Evolutionary conservation across 768 basidiomycete species (phyloP).

Genomic region (Mycena belliarum): DNA sequence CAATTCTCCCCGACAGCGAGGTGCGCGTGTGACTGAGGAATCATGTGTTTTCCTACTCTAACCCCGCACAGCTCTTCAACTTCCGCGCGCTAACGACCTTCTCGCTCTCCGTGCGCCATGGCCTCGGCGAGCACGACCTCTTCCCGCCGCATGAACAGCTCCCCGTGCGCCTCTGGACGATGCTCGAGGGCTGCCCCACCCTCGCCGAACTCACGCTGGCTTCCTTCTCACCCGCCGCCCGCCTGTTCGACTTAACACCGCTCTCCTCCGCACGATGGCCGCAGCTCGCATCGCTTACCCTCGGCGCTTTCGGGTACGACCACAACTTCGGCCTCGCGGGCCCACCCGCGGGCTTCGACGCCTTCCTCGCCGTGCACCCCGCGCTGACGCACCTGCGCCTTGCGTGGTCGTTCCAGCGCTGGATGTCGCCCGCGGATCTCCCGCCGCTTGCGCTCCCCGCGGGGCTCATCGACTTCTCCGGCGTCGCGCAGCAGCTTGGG

Average conservation of each 20-base stretch:
- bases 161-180: slow-evolving; percentile 46
- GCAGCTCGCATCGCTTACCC: slow-evolving; percentile 42
- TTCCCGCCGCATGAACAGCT: slow-evolving; percentile 42
- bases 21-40: too few species aligned
- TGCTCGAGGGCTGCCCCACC: slow-evolving; percentile 47
- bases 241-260: slow-evolving; percentile 44
- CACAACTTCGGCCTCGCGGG: slow-evolving; percentile 42
- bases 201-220: slow-evolving; percentile 52
- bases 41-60: too few species aligned
- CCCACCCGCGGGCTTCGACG: slow-evolving; percentile 30
- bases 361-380: slow-evolving; percentile 41
- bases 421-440: slow-evolving; percentile 46
- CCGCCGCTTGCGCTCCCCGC: slow-evolving; percentile 38
- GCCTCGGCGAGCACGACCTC: slow-evolving; percentile 41
- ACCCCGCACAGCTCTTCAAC: slow-evolving; percentile 35
- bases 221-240: slow-evolving; percentile 48
- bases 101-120: slow-evolving; percentile 48
- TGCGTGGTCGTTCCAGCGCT: slow-evolving; percentile 52
- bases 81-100: slow-evolving; percentile 47
- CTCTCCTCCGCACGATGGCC: slow-evolving; percentile 43
- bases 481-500: slow-evolving; percentile 45
- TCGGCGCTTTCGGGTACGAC: slow-evolving; percentile 53
- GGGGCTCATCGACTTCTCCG: slow-evolving; percentile 42
- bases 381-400: slow-evolving; percentile 44
- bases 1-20: slow-evolving; percentile 36